phyloP scores from a whole-genome alignment of 768 basidiomycete species.

The Mycena vitilis region DNA sequence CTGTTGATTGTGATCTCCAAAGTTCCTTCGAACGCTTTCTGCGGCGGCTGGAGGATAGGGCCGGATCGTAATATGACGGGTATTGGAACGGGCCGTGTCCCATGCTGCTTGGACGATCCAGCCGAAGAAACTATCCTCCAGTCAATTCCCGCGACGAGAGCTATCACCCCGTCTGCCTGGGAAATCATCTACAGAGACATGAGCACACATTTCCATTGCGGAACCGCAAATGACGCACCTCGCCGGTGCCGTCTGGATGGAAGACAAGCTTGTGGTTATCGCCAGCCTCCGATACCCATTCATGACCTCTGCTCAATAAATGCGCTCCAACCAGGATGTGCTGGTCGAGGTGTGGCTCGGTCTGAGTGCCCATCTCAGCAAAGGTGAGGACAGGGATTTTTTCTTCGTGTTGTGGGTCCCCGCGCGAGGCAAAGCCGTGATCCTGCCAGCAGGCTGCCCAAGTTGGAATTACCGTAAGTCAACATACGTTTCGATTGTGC shows the following conservation, averaged over 20 bases:
- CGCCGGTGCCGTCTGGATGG: conserved; percentile 12
- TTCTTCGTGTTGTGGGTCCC: too few species aligned
- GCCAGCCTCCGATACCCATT: conserved; percentile 14
- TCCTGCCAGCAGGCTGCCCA: too few species aligned
- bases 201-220: too few species aligned
- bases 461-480: too few species aligned
- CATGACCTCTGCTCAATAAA: not conserved
- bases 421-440: too few species aligned
- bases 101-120: not conserved
- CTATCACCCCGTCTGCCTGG: not conserved
- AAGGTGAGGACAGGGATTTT: too few species aligned
- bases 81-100: not conserved
- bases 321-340: conserved; percentile 4
- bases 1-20: not conserved
- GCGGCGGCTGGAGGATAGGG: not conserved
- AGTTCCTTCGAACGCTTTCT: conserved; percentile 10
- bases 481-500: too few species aligned
- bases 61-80: too few species aligned
- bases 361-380: too few species aligned
- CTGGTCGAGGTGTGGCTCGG: not conserved
- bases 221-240: not conserved
- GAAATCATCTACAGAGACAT: conserved; percentile 3
- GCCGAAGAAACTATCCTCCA: conserved; percentile 9
- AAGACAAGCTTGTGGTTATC: conserved; percentile 9
- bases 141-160: conserved; percentile 12